A percentile compares a stretch with the other conserved stretches of the same genome.
These are phyloP conservation scores for Pleomassaria siparia DNA, from an alignment of 2,329 filamentous ascomycete genomes.

Conservation along the genomic window DNA sequence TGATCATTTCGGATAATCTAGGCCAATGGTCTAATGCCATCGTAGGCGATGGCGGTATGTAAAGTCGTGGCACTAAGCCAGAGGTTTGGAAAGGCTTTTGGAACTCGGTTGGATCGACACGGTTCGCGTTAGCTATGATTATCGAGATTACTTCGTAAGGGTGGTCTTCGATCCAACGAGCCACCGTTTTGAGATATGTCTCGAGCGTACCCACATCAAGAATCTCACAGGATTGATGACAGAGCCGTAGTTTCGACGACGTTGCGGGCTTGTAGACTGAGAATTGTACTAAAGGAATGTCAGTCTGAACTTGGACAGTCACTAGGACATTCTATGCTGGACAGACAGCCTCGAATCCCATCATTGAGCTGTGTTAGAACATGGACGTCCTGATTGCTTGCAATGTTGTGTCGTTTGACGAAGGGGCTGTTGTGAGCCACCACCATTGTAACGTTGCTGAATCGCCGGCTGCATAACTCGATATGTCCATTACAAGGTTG, in stretches of 20 bases:
- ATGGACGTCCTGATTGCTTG: constrained; percentile 33
- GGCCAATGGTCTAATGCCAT: constrained; percentile 80
- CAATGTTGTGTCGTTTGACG: constrained; percentile 28
- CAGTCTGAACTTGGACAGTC: not conserved
- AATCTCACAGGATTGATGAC: constrained; percentile 80
- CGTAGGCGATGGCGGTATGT: constrained; percentile 69
- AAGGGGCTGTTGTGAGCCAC: constrained; percentile 43
- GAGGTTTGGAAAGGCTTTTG: constrained; percentile 68
- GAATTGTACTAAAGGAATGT: constrained; percentile 55
- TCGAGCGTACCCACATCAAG: constrained; percentile 79
- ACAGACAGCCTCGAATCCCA: constrained; percentile 38
- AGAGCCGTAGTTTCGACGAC: constrained; percentile 65
- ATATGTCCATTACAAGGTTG: constrained; percentile 38
- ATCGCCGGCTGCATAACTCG: constrained; percentile 37
- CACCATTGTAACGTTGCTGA: constrained; percentile 39
- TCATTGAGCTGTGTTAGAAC: constrained; percentile 37
- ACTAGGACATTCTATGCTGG: not conserved
- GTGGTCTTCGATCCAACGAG: constrained; percentile 70
- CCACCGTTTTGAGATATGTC: constrained; percentile 69
- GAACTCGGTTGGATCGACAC: constrained; percentile 66
- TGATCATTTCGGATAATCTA: constrained; percentile 64
- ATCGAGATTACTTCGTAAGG: constrained; percentile 89
- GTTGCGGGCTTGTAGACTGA: constrained; percentile 59
- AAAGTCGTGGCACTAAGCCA: constrained; percentile 73
- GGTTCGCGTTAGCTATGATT: constrained; percentile 77